These are phyloP conservation scores for Aspergillus bertholletiae DNA, from an alignment of 495 filamentous ascomycete genomes.

Conservation along the genomic window DNA sequence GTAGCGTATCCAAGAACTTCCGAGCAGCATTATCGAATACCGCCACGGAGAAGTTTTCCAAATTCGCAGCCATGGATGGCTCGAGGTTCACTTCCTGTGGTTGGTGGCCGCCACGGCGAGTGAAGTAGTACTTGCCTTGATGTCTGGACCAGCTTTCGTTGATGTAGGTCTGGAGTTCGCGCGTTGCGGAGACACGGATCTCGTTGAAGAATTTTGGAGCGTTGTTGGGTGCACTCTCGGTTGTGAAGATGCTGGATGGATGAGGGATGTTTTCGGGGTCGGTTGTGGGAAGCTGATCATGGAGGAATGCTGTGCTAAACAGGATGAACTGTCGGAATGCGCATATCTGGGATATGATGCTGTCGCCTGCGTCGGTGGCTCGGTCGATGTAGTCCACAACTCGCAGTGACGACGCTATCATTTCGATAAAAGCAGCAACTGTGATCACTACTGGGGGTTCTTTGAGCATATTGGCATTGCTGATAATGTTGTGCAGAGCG, in stretches of 20 bases:
- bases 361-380: conserved; percentile 16
- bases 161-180: conserved; percentile 37
- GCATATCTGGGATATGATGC: conserved; percentile 24
- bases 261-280: neutral
- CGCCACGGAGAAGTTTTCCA: conserved; percentile 20
- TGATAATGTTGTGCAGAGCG: conserved; percentile 30
- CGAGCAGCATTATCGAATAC: conserved; percentile 20
- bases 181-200: conserved; percentile 23
- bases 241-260: neutral
- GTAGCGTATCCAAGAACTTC: conserved; percentile 16
- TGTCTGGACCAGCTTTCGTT: conserved; percentile 36
- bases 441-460: conserved; percentile 38
- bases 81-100: conserved; percentile 32
- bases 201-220: conserved; percentile 23
- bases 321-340: conserved; percentile 32
- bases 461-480: conserved; percentile 28
- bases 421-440: conserved; percentile 39
- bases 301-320: conserved; percentile 21
- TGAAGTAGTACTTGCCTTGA: conserved; percentile 39
- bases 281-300: neutral
- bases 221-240: neutral
- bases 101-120: conserved; percentile 30
- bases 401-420: conserved; percentile 43
- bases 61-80: conserved; percentile 12
- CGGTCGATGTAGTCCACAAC: conserved; percentile 53